Base-by-base conservation (phyloP, 306 rosid species). In the Rosa lucieae region DNA sequence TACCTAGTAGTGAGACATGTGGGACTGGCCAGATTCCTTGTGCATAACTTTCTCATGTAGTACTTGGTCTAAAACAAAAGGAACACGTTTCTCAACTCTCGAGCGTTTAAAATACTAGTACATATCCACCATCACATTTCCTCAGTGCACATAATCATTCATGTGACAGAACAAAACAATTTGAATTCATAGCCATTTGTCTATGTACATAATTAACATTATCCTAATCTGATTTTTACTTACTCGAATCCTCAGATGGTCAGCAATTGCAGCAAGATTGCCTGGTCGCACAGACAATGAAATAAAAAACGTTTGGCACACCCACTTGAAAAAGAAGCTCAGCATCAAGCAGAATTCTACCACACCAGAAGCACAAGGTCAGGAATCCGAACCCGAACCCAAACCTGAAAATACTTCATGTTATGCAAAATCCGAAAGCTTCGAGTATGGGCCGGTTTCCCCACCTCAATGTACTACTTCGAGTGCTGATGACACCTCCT, bases 251-350 rank as follows among this genome's bases (percentile, higher is more conserved):
- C 82, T 63, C 85, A 94, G 98, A 86, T 94, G 98, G 98, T 94
- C 98, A 6, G 85, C 89, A 9, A 94, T 94, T 37, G 97, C 98
- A 21, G 93, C 95, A 0, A 92, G 74, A 67, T 79, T 94, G 78
- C 97, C 97, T 0, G 98, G 98, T 1, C 83, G 98, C 44, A 92
- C 98, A 10, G 98, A 94, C 77, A 94, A 94, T 26, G 97, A 94
- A 62, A 92, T 94, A 9, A 94, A 94, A 80, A 94, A 94, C 70
- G 97, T 94, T 14, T 94, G 98, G 98, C 94, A 94, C 85, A 92
- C 98, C 56, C 97, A 91, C 72, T 80, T 94, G 84, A 94, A 94
- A 82, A 94, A 91, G 85, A 94, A 86, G 81, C 80, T 91, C 53
- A 84, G 73, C 47, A 85, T 84, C 58, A 6, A 77, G 74, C 86